Base-by-base conservation (phyloP, 768 basidiomycete genomes). In the Suillus variegatus region DNA sequence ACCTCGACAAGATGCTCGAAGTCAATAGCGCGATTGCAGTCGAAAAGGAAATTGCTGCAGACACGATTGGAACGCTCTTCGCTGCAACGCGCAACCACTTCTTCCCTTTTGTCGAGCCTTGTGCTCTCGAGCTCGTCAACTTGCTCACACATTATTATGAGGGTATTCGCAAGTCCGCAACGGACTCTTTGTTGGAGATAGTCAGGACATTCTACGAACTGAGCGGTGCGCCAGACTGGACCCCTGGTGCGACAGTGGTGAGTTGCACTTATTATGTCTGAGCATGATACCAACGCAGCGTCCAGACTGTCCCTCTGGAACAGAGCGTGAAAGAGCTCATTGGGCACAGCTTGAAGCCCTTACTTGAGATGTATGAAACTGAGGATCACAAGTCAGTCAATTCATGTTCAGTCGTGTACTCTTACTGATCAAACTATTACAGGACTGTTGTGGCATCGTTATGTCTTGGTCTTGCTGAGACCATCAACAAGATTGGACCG, bases 21-120 rank as follows among this genome's bases (percentile, higher is more conserved):
- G 94, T 96, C 67, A 97, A 95, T 82, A 94, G 92, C 71, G 96
- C 95, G 25, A 91, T 99, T 69, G 96, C 96, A 51, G 95, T 99
- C 64, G 97, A 99, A 84, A 99, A 99, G 79, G 97, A 99, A 82
- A 97, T 98, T 66, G 96, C 97, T 25, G 94, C 95, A 32, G 96
- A 99, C 75, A 94, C 96, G 6, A 90, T 99, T 68, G 95, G 97
- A 66, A 90, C 92, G 43, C 79, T 99, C 67, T 99, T 99, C 75
- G 83, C 87, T 38, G 85, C 92, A 13, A 94, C 93, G 38, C 87
- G 88, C 71, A 78, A 77, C 56, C 90, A 93, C 72, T 99, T 97
- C 88, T 82, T 98, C 71, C 94, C 95, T 5, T 99, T 86, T 74
- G 88, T 99, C 67, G 95, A 98, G 80, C 80, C 84, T 67, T 90